Evolutionary conservation across 192 early-diverging fungal species (phyloP).

Genomic region (Linnemannia zychae): DNA sequence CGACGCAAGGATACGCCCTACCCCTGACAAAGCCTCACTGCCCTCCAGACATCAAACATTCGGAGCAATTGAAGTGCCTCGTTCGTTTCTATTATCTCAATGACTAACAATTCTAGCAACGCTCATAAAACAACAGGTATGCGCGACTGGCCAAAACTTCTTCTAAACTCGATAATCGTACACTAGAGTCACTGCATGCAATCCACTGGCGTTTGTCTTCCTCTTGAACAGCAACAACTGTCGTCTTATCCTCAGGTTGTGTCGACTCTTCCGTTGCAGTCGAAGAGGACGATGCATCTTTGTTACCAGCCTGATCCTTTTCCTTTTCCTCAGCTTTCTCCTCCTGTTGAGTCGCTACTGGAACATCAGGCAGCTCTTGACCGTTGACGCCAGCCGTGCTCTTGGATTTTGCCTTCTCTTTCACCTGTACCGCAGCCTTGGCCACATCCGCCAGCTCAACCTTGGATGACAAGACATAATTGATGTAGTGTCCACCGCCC

Average conservation of each 20-base stretch:
- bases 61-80: not conserved
- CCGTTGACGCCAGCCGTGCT: not conserved
- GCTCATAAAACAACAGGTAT: conserved; percentile 63
- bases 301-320: not conserved
- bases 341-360: conserved; percentile 1
- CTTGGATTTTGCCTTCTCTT: conserved; percentile 5
- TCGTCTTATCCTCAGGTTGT: not conserved
- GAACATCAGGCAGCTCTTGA: conserved; percentile 2
- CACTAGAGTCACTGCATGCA: conserved; percentile 59
- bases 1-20: not conserved
- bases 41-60: no score
- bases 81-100: not conserved
- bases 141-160: conserved; percentile 58
- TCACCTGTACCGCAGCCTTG: conserved; percentile 9
- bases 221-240: not conserved
- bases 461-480: conserved; percentile 55
- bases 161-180: conserved; percentile 40
- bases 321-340: not conserved
- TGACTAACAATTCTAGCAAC: not conserved
- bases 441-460: not conserved
- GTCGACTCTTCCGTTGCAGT: not conserved
- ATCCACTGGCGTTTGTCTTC: conserved; percentile 56
- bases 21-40: no score
- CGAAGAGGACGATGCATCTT: not conserved
- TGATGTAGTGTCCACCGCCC: conserved; percentile 60